phyloP scores from a whole-genome alignment of 164 flowering plant species.

The Nymphaea thermarum region DNA sequence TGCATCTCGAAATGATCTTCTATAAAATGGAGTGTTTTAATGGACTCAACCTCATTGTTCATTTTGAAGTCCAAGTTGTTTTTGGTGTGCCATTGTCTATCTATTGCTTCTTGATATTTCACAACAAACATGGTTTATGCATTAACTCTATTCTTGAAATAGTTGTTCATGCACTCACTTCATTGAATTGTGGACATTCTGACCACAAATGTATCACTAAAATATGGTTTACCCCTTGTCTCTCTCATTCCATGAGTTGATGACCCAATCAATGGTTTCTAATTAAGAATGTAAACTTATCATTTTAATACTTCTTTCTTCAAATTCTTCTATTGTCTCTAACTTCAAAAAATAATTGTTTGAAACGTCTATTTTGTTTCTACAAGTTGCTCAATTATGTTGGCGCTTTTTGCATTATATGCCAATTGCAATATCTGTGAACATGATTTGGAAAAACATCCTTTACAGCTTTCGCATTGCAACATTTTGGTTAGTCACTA shows the following conservation, averaged over 20 bases:
- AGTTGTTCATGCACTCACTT: neutral
- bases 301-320: neutral
- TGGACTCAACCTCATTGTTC: neutral
- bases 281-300: too few relatives aligned
- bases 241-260: neutral
- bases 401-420: too few relatives aligned
- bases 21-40: neutral
- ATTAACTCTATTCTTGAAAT: constrained; percentile 3
- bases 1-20: neutral
- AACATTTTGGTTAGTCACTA: neutral
- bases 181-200: neutral
- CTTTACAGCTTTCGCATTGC: neutral
- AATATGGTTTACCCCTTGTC: neutral
- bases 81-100: neutral
- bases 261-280: neutral
- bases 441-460: neutral
- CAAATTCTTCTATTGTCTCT: neutral
- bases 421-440: neutral
- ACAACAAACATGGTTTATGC: neutral
- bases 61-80: neutral
- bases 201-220: neutral
- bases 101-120: neutral
- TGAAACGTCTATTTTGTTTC: too few relatives aligned
- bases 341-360: too few relatives aligned
- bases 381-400: neutral